Conservation (phyloP, 768 basidiomycete species). For the Mycena vitilis region DNA sequence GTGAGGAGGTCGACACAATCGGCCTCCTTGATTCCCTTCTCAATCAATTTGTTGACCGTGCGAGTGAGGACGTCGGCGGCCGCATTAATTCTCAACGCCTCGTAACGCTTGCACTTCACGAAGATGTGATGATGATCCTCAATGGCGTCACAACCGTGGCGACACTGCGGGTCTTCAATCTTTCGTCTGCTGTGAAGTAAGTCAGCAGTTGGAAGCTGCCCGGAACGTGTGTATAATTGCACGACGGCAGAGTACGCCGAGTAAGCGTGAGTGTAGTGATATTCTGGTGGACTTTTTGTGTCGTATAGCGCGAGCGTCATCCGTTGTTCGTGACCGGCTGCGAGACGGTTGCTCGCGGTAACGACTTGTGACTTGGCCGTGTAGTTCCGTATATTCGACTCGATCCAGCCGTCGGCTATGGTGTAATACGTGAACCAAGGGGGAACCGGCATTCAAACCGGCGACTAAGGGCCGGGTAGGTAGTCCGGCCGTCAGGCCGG, state of each 20-base stretch:
- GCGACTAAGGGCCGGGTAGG: too few relatives aligned
- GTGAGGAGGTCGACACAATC: background rate
- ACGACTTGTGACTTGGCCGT: background rate
- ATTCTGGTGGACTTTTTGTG: slow-evolving; percentile 27
- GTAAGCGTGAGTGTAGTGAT: slow-evolving; percentile 32
- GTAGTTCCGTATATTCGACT: slow-evolving; percentile 13
- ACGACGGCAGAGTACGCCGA: slow-evolving; percentile 38
- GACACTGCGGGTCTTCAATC: background rate
- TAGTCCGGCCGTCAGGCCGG: too few relatives aligned
- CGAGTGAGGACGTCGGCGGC: background rate
- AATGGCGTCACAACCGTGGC: background rate
- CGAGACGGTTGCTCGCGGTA: background rate
- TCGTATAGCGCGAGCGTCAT: slow-evolving; percentile 3
- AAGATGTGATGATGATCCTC: slow-evolving; percentile 19
- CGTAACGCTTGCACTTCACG: background rate
- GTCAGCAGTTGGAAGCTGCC: slow-evolving; percentile 38
- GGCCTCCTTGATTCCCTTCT: slow-evolving; percentile 5
- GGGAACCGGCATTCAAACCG: too few relatives aligned
- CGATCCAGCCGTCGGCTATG: slow-evolving; percentile 13
- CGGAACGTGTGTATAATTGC: slow-evolving; percentile 38
- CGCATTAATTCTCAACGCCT: background rate
- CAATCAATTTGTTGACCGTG: background rate
- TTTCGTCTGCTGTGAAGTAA: background rate
- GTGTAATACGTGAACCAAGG: too few relatives aligned
- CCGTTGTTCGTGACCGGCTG: background rate